Conservation (phyloP, 768 basidiomycete species). For the Tylopilus subfusipes region DNA sequence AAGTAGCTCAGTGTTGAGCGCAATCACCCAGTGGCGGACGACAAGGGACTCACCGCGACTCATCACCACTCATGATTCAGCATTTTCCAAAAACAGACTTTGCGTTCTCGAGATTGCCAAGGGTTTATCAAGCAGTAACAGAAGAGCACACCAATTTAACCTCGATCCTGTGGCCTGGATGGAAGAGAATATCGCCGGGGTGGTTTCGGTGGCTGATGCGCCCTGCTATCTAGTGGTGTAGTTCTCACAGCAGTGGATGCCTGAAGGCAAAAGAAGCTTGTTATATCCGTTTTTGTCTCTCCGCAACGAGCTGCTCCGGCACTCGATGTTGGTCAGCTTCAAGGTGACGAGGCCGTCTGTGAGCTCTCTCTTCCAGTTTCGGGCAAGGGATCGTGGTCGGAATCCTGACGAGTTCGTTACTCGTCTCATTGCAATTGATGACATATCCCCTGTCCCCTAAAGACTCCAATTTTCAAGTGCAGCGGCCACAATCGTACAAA, state of each 20-base stretch:
- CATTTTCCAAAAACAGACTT: slow-evolving; percentile 4
- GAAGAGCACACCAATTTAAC: background rate
- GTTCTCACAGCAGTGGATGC: background rate
- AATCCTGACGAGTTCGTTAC: background rate
- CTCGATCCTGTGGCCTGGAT: background rate
- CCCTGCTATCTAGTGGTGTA: background rate
- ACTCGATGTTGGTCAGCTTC: background rate
- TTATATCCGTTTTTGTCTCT: background rate
- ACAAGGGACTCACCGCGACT: background rate
- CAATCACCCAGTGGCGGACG: background rate
- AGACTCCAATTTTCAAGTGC: background rate
- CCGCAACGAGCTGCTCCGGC: background rate
- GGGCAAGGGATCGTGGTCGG: background rate
- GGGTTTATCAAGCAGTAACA: background rate
- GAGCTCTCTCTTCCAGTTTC: background rate
- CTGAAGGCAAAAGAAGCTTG: background rate
- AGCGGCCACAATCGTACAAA: background rate
- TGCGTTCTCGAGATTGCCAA: slow-evolving; percentile 12
- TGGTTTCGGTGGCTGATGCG: slow-evolving; percentile 6
- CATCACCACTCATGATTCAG: background rate
- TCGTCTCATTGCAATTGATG: background rate
- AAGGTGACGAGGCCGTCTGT: too few species aligned
- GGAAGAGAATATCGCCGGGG: background rate
- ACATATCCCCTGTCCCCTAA: slow-evolving; percentile 2
- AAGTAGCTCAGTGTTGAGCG: background rate